These are phyloP conservation scores for Candida maesae DNA, from an alignment of 805 yeast genomes.

Conservation along the genomic window DNA sequence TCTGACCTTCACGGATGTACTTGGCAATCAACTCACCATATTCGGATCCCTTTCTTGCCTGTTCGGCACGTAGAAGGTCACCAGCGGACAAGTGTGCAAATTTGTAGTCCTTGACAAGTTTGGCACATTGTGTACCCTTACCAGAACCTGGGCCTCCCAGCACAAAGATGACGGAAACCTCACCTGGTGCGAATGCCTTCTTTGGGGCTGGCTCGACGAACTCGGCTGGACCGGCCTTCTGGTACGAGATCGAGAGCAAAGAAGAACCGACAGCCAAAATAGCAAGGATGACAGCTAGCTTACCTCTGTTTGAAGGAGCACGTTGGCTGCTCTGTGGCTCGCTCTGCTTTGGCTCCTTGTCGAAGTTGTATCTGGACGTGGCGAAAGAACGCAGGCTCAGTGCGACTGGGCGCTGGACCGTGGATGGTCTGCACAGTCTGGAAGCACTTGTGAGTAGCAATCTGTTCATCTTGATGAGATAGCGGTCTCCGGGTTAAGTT, in stretches of 20 bases:
- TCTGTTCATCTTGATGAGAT: conserved; percentile 5
- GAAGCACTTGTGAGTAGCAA: neutral
- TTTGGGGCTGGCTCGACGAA: conserved; percentile 35
- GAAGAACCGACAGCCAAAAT: conserved; percentile 47
- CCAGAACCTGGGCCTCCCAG: conserved; percentile 99
- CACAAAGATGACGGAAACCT: conserved; percentile 80
- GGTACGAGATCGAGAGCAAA: conserved; percentile 37
- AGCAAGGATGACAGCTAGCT: conserved; percentile 37
- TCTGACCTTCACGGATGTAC: conserved; percentile 80
- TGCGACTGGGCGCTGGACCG: neutral
- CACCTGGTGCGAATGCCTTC: conserved; percentile 53
- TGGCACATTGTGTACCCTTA: conserved; percentile 94
- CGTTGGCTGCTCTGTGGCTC: conserved; percentile 1
- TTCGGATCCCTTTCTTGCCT: conserved; percentile 72
- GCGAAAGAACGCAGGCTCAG: conserved; percentile 5
- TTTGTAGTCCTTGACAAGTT: conserved; percentile 71
- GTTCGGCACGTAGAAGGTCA: conserved; percentile 90
- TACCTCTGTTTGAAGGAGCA: conserved; percentile 26
- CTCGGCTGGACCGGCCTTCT: conserved; percentile 41
- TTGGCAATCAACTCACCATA: conserved; percentile 82
- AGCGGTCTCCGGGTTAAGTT: no score
- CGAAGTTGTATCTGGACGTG: conserved; percentile 2
- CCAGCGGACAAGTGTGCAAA: conserved; percentile 96
- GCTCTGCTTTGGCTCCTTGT: conserved; percentile 6
- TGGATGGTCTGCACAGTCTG: neutral